These are phyloP conservation scores for Graphiopsis chlorocephala DNA, from an alignment of 2,329 filamentous ascomycete genomes.

Conservation along the genomic window DNA sequence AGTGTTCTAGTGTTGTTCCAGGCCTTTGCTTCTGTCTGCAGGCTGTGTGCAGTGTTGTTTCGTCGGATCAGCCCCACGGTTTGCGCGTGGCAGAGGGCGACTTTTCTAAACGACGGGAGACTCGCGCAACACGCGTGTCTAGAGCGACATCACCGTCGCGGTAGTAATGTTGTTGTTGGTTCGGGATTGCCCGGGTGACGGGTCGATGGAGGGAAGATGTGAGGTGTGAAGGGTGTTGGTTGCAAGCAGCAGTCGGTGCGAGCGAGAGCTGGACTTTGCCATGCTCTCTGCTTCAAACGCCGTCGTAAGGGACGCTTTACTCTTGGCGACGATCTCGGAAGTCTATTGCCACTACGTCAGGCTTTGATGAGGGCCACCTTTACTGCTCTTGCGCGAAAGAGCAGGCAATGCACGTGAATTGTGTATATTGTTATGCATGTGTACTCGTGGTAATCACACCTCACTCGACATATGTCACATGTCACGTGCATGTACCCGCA, in stretches of 20 bases:
- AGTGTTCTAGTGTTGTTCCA: neutral
- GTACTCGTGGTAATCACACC: neutral
- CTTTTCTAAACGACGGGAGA: constrained; percentile 6
- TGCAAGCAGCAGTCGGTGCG: neutral
- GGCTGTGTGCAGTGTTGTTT: neutral
- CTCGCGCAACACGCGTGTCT: constrained; percentile 12
- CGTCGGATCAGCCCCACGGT: neutral
- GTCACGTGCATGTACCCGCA: neutral
- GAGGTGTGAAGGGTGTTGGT: constrained; percentile 5
- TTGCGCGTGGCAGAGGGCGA: constrained; percentile 10
- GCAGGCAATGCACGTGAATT: neutral
- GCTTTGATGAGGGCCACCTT: neutral
- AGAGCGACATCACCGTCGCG: constrained; percentile 10
- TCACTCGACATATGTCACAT: neutral
- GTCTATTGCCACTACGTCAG: constrained; percentile 3
- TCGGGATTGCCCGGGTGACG: neutral
- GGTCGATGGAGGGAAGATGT: neutral
- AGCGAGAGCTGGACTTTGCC: constrained; percentile 8
- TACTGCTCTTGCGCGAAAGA: neutral
- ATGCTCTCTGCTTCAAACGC: constrained; percentile 10
- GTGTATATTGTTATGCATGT: neutral
- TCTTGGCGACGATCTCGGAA: neutral
- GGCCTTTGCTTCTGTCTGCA: neutral
- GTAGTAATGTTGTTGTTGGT: neutral
- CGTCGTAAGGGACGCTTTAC: neutral